Base-by-base conservation (phyloP, 495 filamentous ascomycete genomes). In the Paragyromitra xinjiangensis region DNA sequence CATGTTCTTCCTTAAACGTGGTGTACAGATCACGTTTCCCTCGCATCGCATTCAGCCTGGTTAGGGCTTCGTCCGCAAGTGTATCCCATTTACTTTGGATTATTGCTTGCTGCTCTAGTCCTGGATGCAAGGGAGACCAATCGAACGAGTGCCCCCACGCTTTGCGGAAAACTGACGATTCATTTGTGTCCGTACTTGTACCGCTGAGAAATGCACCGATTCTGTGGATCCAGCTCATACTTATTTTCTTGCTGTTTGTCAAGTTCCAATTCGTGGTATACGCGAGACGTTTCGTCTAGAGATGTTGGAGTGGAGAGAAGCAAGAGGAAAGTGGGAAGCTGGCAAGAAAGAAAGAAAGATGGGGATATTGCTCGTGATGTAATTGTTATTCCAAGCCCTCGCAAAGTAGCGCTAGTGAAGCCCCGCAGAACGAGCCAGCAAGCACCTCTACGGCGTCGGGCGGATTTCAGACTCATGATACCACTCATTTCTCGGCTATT, bases 91-190 rank as follows among this genome's bases (percentile, higher is more conserved):
- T 87, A 62, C 88, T 85, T 55, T 88, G 90, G 80, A 91, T 79
- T 1, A 87, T 86, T n/a, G 86, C 78, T n/a, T 90, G 80, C 80
- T 93, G 83, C 69, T 91, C 86, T n/a, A 84, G 69, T 9, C 88
- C 90, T 16, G 88, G 83, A 81, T 97, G 93, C 0, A 89, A 82
- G 2, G 87, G 82, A 0, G 92, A 92, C 87, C 91, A 91, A 63
- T 90, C 86, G 81, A 95, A 94, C 5, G 86, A 87, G 77, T 92
- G 87, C 6, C 88, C 92, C 90, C 90, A 95, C 69, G 83, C 85
- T 55, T 84, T 87, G 45, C 78, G 74, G 40, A 79, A 22, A 62
- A 72, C 67, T 16, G 65, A 59, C 61, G 50, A 44, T 64, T 48
- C 22, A 29, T n/a, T 19, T 56, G 50, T 69, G n/a, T 48, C 24